These are phyloP conservation scores for Alloascoidea africana DNA, from an alignment of 805 yeast species.

Conservation along the genomic window DNA sequence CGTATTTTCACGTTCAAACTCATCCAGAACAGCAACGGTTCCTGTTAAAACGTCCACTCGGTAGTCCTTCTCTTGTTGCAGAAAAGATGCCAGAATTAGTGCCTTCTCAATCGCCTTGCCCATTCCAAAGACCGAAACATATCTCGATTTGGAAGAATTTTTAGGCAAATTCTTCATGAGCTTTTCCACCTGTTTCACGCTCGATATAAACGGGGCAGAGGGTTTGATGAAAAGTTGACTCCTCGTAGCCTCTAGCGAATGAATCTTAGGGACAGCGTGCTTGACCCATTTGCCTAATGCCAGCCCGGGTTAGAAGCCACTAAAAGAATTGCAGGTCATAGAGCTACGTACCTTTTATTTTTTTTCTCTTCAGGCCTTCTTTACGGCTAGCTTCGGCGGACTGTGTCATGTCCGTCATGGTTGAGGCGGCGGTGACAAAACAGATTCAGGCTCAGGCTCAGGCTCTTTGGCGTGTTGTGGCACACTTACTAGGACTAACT, in stretches of 20 bases:
- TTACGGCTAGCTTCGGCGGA: too few relatives aligned
- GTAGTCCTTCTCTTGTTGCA: constrained; percentile 32
- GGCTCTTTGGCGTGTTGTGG: too few relatives aligned
- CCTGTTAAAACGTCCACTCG: constrained; percentile 48
- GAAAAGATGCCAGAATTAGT: constrained; percentile 44
- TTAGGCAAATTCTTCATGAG: constrained; percentile 28
- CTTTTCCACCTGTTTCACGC: constrained; percentile 47
- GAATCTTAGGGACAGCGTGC: constrained; percentile 35
- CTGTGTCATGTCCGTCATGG: too few relatives aligned
- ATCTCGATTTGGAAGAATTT: constrained; percentile 24
- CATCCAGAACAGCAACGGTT: constrained; percentile 60
- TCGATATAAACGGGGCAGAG: constrained; percentile 58
- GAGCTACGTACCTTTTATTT: too few relatives aligned
- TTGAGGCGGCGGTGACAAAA: too few relatives aligned
- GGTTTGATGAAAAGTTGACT: constrained; percentile 44
- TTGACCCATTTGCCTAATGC: constrained; percentile 26
- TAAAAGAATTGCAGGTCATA: too few relatives aligned
- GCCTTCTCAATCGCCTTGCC: constrained; percentile 58
- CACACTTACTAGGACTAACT: too few relatives aligned
- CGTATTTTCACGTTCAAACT: constrained; percentile 25
- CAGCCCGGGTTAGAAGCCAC: too few relatives aligned
- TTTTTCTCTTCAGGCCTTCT: too few relatives aligned
- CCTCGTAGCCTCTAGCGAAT: constrained; percentile 27
- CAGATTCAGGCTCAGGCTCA: too few relatives aligned
- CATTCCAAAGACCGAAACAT: constrained; percentile 54